Conservation (phyloP, 441 rosid species). For the Hura crepitans region DNA sequence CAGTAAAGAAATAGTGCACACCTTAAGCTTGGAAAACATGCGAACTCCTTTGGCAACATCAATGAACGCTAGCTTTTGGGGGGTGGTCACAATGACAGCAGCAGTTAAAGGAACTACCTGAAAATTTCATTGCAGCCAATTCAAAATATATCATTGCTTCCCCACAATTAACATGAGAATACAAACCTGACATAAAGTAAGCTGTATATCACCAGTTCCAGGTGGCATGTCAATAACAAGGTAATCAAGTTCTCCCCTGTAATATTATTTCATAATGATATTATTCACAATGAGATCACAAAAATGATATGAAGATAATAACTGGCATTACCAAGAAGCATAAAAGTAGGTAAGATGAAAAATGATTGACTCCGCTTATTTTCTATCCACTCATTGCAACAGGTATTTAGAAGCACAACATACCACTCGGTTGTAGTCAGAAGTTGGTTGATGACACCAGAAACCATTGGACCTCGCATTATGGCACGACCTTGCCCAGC, state of each 20-base stretch:
- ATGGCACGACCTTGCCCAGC: conserved; percentile 96
- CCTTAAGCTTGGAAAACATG: conserved; percentile 98
- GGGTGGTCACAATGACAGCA: conserved; percentile 95
- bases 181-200: conserved; percentile 87
- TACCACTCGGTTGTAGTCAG: conserved; percentile 94
- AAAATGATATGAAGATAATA: background rate
- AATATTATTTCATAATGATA: conserved; percentile 13
- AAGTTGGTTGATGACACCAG: conserved; percentile 93
- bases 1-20: conserved; percentile 27
- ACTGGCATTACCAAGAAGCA: background rate
- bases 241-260: conserved; percentile 97
- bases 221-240: conserved; percentile 98
- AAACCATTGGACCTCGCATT: conserved; percentile 98
- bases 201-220: conserved; percentile 97
- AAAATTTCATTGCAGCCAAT: conserved; percentile 19
- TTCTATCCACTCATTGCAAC: conserved; percentile 9
- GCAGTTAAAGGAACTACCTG: conserved; percentile 95
- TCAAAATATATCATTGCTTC: conserved; percentile 7
- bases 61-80: conserved; percentile 89
- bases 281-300: background rate
- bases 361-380: background rate
- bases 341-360: background rate
- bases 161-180: background rate
- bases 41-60: conserved; percentile 98
- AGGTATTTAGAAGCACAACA: conserved; percentile 22